Evolutionary conservation across 202 grass and related monocot species (phyloP).

Genomic region (Musa balbisiana): DNA sequence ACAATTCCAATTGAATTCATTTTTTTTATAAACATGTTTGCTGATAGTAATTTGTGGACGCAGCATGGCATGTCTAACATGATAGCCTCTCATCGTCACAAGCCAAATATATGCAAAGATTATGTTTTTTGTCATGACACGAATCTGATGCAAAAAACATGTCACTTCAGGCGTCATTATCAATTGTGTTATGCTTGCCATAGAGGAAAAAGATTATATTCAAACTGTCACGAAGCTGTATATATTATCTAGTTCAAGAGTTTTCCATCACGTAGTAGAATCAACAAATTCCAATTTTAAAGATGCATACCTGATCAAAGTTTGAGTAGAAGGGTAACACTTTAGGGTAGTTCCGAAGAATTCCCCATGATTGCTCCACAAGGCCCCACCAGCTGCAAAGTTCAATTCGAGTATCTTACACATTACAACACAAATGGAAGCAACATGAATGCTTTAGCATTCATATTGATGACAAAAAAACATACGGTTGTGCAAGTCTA

Average conservation of each 20-base stretch:
- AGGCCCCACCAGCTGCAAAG: conserved; percentile 79
- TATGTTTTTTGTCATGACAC: not conserved
- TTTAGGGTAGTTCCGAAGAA: conserved; percentile 71
- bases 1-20: no score
- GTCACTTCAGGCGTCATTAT: not conserved
- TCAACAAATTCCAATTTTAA: not conserved
- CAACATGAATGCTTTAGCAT: no score
- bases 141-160: not conserved
- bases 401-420: conserved; percentile 2
- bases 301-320: conserved; percentile 72
- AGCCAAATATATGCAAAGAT: not conserved
- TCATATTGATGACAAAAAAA: no score
- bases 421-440: not conserved
- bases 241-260: not conserved
- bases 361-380: conserved; percentile 70
- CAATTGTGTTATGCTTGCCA: no score
- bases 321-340: conserved; percentile 70
- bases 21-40: no score
- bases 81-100: not conserved
- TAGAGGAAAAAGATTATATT: no score
- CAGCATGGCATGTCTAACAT: no score
- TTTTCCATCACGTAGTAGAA: not conserved
- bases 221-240: not conserved
- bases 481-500: no score
- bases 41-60: no score